Percentiles rank a stretch among this genome's conserved stretches.
phyloP scores from a whole-genome alignment of 805 yeast species.

The Barnettozyma sp. region DNA sequence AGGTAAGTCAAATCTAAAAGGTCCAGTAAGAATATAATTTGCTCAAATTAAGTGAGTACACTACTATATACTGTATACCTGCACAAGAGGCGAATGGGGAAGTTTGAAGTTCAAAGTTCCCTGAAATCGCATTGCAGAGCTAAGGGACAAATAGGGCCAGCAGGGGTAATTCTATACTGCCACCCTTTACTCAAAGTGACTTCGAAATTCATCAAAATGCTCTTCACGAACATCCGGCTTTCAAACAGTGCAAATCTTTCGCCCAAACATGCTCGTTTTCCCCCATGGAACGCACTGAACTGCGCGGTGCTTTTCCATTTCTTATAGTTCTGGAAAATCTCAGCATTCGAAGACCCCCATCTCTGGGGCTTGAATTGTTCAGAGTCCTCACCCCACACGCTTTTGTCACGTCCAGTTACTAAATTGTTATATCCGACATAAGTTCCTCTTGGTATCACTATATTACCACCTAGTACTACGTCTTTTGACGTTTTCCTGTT shows the following conservation, averaged over 20 bases:
- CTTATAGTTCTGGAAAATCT: conserved; percentile 34
- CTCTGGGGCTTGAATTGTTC: conserved; percentile 40
- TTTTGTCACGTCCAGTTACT: conserved; percentile 40
- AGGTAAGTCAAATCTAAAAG: too few relatives aligned
- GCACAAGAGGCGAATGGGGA: too few relatives aligned
- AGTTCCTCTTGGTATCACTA: conserved; percentile 40
- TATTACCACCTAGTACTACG: conserved; percentile 34
- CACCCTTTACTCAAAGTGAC: conserved; percentile 36
- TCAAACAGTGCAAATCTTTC: conserved; percentile 49
- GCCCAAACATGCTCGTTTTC: conserved; percentile 54
- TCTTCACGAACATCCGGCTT: conserved; percentile 33
- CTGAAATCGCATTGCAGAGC: conserved; percentile 21
- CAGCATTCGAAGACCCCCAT: conserved; percentile 41
- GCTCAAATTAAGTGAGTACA: too few relatives aligned
- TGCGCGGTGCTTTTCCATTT: conserved; percentile 38
- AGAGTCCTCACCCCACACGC: conserved; percentile 40
- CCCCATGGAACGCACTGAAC: conserved; percentile 52
- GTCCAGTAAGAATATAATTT: too few relatives aligned
- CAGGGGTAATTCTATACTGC: conserved; percentile 46
- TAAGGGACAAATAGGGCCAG: conserved; percentile 51
- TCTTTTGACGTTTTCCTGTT: conserved; percentile 39
- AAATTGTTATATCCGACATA: conserved; percentile 52
- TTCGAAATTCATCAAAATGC: conserved; percentile 31
- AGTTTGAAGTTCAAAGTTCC: neutral
- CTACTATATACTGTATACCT: neutral